phyloP scores from a whole-genome alignment of 495 filamentous ascomycete species.

The Neurospora sp. region DNA sequence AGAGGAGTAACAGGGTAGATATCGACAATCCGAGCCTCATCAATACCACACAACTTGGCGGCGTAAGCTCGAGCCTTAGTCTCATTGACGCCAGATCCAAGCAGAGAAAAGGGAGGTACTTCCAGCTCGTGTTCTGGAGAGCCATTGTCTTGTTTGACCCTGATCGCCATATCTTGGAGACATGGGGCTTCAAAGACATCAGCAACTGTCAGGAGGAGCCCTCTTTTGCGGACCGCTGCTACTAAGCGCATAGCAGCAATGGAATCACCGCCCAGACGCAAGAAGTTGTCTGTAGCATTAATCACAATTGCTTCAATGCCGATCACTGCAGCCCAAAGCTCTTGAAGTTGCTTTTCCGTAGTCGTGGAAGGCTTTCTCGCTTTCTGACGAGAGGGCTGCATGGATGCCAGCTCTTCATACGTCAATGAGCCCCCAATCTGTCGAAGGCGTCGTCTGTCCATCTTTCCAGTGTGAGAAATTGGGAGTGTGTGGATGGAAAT shows the following conservation, averaged over 20 bases:
- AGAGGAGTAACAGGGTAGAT: constrained; percentile 36
- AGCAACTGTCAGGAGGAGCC: constrained; percentile 44
- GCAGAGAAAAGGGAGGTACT: neutral
- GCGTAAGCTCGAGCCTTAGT: neutral
- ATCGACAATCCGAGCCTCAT: constrained; percentile 22
- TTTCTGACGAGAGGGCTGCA: constrained; percentile 5
- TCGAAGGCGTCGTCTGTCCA: constrained; percentile 35
- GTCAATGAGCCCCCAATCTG: constrained; percentile 5
- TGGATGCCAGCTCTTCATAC: neutral
- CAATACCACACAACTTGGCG: neutral
- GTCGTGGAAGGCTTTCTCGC: neutral
- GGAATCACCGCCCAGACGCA: constrained; percentile 23
- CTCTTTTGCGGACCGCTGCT: constrained; percentile 38
- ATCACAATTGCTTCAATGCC: constrained; percentile 8
- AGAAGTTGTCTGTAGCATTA: constrained; percentile 17
- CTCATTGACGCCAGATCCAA: neutral
- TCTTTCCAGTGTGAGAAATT: constrained; percentile 38
- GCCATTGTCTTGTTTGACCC: neutral
- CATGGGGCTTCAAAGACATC: constrained; percentile 38
- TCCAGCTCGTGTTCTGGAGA: neutral
- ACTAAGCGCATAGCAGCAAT: constrained; percentile 43
- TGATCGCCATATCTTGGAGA: constrained; percentile 33
- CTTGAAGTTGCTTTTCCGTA: constrained; percentile 5
- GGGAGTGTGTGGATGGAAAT: constrained; percentile 23
- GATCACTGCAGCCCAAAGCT: constrained; percentile 7